A percentile compares a stretch with the other conserved stretches of the same genome.
These are phyloP conservation scores for Arabis alpina DNA, from an alignment of 345 rosid genomes.

Conservation along the genomic window DNA sequence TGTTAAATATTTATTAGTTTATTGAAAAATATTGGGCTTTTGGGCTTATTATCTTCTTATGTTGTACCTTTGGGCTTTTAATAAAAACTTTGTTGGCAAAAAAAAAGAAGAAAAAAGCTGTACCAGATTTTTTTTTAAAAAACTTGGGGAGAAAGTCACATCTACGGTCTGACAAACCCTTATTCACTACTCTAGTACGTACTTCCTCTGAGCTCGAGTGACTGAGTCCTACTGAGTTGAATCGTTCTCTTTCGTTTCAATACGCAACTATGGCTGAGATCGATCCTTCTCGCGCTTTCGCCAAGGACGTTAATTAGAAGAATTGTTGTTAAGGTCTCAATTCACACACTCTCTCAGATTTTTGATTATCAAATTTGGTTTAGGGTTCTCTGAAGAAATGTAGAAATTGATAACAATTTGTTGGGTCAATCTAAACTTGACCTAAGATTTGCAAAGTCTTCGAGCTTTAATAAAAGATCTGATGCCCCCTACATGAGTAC, in stretches of 20 bases:
- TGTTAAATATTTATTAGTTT: no score
- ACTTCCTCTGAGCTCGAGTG: constrained; percentile 16
- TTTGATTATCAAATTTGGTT: background rate
- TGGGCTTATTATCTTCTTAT: no score
- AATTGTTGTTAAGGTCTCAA: constrained; percentile 72
- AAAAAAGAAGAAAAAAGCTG: no score
- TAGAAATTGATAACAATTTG: no score
- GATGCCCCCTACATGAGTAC: constrained; percentile 66
- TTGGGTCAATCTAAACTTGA: background rate
- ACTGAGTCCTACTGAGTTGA: constrained; percentile 31
- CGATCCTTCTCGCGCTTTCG: constrained; percentile 76
- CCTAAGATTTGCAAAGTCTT: background rate
- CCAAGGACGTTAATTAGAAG: constrained; percentile 74
- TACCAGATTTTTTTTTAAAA: no score
- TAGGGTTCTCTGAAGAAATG: no score
- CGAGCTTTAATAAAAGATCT: no score
- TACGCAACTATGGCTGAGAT: constrained; percentile 40
- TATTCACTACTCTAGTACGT: constrained; percentile 24
- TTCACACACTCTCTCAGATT: background rate
- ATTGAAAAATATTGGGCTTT: no score
- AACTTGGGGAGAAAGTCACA: background rate
- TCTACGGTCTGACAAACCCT: constrained; percentile 26
- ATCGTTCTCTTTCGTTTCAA: constrained; percentile 12
- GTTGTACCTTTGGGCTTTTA: no score
- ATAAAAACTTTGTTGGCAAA: no score